phyloP scores from a whole-genome alignment of 805 yeast species.

The Diddensiella santjacobensis region DNA sequence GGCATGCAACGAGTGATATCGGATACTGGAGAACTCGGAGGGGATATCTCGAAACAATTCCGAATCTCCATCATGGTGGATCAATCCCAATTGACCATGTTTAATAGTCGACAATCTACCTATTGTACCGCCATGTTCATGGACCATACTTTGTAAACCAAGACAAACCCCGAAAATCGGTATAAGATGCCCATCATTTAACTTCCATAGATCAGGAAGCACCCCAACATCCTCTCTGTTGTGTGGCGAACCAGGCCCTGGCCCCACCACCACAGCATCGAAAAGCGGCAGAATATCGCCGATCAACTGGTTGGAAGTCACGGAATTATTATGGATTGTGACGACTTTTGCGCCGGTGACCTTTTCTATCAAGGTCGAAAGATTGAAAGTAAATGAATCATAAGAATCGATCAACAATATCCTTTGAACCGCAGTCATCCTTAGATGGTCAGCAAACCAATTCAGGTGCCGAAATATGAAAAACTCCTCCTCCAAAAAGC shows the following conservation, averaged over 20 bases:
- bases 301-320: slow-evolving; percentile 36
- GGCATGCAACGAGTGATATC: slow-evolving; percentile 85
- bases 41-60: slow-evolving; percentile 45
- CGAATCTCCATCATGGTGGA: slow-evolving; percentile 33
- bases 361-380: slow-evolving; percentile 55
- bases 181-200: slow-evolving; percentile 32
- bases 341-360: slow-evolving; percentile 49
- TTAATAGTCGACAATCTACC: slow-evolving; percentile 52
- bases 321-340: slow-evolving; percentile 62
- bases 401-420: slow-evolving; percentile 83
- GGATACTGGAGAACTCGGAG: slow-evolving; percentile 56
- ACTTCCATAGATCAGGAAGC: slow-evolving; percentile 52
- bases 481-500: no score
- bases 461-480: no score
- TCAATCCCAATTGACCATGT: slow-evolving; percentile 79
- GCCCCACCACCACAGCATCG: slow-evolving; percentile 83
- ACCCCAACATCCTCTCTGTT: slow-evolving; percentile 65
- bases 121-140: slow-evolving; percentile 55
- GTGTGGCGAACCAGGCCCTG: slow-evolving; percentile 94
- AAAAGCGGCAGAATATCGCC: slow-evolving; percentile 45
- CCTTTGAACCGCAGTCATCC: slow-evolving; percentile 7
- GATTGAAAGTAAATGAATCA: slow-evolving; percentile 89
- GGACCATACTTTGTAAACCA: slow-evolving; percentile 84
- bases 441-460: no score
- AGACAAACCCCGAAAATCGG: slow-evolving; percentile 91